phyloP scores from a whole-genome alignment of 1,139 yeast species.

The Lodderomyces margitis region DNA sequence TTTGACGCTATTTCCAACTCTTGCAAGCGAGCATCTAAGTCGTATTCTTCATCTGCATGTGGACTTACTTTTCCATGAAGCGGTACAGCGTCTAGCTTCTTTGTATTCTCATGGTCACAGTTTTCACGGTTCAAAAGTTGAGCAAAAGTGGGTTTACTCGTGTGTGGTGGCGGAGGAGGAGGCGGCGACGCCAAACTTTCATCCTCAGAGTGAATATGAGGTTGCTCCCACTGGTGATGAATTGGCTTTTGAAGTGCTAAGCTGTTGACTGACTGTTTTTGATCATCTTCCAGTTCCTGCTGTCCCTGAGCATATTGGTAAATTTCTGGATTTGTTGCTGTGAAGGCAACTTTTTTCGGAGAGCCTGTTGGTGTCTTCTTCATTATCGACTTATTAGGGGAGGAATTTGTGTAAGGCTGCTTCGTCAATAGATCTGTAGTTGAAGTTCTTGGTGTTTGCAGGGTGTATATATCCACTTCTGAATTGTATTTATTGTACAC shows the following conservation, averaged over 20 bases:
- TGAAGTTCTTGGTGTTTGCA: slow-evolving; percentile 28
- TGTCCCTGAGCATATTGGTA: slow-evolving; percentile 28
- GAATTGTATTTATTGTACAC: neutral
- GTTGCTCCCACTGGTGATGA: slow-evolving; percentile 13
- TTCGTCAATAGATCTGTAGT: slow-evolving; percentile 20
- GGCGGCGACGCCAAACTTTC: slow-evolving; percentile 13
- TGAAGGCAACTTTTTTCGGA: slow-evolving; percentile 44
- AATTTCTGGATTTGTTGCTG: slow-evolving; percentile 31
- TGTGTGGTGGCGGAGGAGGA: slow-evolving; percentile 21
- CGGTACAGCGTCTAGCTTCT: slow-evolving; percentile 18
- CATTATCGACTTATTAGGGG: slow-evolving; percentile 45
- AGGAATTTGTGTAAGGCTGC: slow-evolving; percentile 12
- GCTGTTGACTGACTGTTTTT: neutral
- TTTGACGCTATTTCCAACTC: slow-evolving; percentile 29
- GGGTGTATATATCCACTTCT: slow-evolving; percentile 31
- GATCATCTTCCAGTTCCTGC: slow-evolving; percentile 7
- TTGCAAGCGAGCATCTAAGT: slow-evolving; percentile 38
- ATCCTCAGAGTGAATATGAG: slow-evolving; percentile 23
- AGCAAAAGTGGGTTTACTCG: slow-evolving; percentile 16
- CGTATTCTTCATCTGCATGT: slow-evolving; percentile 15
- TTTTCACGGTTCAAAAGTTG: slow-evolving; percentile 16
- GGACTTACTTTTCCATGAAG: slow-evolving; percentile 39
- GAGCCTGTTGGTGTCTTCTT: slow-evolving; percentile 30
- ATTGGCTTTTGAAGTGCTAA: slow-evolving; percentile 7
- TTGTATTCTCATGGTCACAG: slow-evolving; percentile 1